A percentile compares a stretch with the other conserved stretches of the same genome.
phyloP scores from a whole-genome alignment of 495 filamentous ascomycete species.

The Apiosordaria backusii region DNA sequence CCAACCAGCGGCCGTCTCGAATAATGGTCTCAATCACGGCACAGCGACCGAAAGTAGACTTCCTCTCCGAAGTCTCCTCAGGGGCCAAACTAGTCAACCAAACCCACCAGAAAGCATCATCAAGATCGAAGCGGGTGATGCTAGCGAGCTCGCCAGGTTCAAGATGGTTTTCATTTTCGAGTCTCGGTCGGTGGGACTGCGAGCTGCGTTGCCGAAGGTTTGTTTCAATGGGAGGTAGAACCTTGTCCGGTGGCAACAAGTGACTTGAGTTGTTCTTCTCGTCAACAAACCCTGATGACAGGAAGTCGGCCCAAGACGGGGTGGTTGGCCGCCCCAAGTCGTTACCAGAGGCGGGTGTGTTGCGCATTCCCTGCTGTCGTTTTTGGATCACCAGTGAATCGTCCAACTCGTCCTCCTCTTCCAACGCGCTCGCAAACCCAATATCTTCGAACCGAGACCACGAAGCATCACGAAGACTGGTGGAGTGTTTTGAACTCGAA shows the following conservation, averaged over 20 bases:
- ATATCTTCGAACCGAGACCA: conserved; percentile 98
- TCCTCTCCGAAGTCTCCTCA: conserved; percentile 79
- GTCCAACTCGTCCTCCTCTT: conserved; percentile 65
- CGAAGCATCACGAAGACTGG: conserved; percentile 73
- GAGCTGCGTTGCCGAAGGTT: conserved; percentile 73
- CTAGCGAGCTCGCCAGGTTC: conserved; percentile 94
- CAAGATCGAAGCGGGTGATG: conserved; percentile 78
- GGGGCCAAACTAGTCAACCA: conserved; percentile 96
- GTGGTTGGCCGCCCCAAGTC: conserved; percentile 81
- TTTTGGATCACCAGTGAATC: conserved; percentile 42
- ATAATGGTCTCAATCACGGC: conserved; percentile 88
- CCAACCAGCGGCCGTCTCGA: conserved; percentile 77
- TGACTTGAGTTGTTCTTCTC: conserved; percentile 57
- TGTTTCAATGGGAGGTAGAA: conserved; percentile 78
- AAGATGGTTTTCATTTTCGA: conserved; percentile 61
- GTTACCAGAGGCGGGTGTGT: conserved; percentile 59
- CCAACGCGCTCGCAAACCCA: conserved; percentile 77
- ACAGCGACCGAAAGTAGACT: conserved; percentile 91
- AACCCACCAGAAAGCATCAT: conserved; percentile 99
- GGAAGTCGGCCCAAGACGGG: conserved; percentile 95
- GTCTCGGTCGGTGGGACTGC: conserved; percentile 72
- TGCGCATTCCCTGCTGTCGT: conserved; percentile 48
- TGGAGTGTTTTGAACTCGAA: conserved; percentile 62
- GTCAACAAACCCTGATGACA: conserved; percentile 87
- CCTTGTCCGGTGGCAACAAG: conserved; percentile 84